Evolutionary conservation across 2,329 filamentous ascomycete species (phyloP).

Genomic region (Penicillium sp.): DNA sequence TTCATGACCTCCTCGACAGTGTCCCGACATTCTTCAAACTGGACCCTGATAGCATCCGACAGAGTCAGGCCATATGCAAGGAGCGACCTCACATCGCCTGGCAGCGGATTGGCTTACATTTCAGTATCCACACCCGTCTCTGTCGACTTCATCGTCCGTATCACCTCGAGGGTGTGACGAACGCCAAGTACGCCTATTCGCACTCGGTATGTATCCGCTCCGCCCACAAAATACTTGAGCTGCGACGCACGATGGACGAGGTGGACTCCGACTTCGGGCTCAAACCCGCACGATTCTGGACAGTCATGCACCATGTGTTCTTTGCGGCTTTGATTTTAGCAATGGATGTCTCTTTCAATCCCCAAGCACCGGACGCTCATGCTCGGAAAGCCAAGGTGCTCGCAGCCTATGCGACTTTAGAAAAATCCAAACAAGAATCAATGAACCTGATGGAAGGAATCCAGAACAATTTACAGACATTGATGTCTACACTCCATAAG

Average conservation of each 20-base stretch:
- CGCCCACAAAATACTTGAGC: constrained; percentile 16
- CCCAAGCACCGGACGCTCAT: constrained; percentile 13
- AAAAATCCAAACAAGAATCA: constrained; percentile 17
- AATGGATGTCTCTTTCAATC: constrained; percentile 24
- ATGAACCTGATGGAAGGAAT: constrained; percentile 12
- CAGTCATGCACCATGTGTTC: constrained; percentile 23
- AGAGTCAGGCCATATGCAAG: constrained; percentile 16
- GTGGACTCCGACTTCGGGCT: constrained; percentile 11
- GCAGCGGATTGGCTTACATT: constrained; percentile 19
- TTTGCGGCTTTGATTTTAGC: constrained; percentile 23
- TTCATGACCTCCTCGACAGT: constrained; percentile 8
- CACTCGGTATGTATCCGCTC: constrained; percentile 19
- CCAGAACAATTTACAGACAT: constrained; percentile 18
- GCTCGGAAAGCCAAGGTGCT: constrained; percentile 14
- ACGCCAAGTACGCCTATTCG: constrained; percentile 20
- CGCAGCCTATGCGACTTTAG: constrained; percentile 14
- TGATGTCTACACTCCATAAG: constrained; percentile 18
- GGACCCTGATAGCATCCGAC: constrained; percentile 17
- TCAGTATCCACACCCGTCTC: constrained; percentile 20
- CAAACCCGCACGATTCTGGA: constrained; percentile 19
- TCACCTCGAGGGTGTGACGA: constrained; percentile 17
- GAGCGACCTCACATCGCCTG: constrained; percentile 22
- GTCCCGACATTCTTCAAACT: constrained; percentile 15
- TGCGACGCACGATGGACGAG: constrained; percentile 19
- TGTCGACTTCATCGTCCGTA: constrained; percentile 25